Base-by-base conservation (phyloP, 108 stramenopile genomes). In the Cyclotella atomus region DNA sequence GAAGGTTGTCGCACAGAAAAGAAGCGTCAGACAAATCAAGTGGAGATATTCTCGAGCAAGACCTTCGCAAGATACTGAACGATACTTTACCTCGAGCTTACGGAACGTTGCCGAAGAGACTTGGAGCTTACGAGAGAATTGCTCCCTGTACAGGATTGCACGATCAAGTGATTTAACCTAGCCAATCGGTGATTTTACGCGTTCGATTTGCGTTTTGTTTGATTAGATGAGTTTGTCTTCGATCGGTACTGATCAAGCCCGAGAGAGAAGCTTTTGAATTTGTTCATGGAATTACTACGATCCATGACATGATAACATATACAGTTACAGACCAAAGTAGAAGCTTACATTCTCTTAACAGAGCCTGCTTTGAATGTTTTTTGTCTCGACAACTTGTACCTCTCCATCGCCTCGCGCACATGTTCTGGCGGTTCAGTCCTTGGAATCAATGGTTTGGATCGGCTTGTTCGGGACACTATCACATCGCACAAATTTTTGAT, bases 1-100 rank as follows among this genome's bases (percentile, higher is more conserved):
- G 80, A 19, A 66, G 80, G 29, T 45, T 85, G 66, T 66, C 69
- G 0, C 76, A 77, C 28, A 73, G 76, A 16, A 82, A 77, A 69
- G 56, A 62, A 21, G 70, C 71, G 10, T 73, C 46, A 14, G 36
- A 56, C 44, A 35, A 15, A 35, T 65, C 76, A 7, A 71, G 73
- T 43, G 59, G 65, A 43, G 75, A 35, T 14, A 45, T 76, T n/a
- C 70, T 82, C 23, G 81, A 77, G 20, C 24, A 71, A 46, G 84
- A 85, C 38, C 34, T 85, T 27, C 8, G 3, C 0, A 32, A 33
- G 20, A 82, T 82, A 19, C 54, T 85, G 6, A 67, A 47, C 21
- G 24, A 75, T 43, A 63, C 43, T 52, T 14, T 49, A 43, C 84
- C 81, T 59, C 56, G 77, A 63, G 53, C 30, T 32, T 59, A 74